phyloP scores from a whole-genome alignment of 1,284 basidiomycete species.

The Boletus smithii region DNA sequence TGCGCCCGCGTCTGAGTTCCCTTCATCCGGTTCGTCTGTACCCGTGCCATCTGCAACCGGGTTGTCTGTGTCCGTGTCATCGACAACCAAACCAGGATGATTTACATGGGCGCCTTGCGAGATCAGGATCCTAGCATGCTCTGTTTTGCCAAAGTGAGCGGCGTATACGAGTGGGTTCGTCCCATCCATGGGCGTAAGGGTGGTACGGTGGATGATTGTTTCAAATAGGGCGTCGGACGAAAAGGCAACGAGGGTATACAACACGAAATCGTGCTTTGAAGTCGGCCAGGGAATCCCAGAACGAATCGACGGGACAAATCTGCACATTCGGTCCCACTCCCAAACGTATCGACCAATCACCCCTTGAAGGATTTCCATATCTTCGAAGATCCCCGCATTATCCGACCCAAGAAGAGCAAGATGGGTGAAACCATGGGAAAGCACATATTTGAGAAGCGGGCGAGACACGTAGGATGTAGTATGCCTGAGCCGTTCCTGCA shows the following conservation, averaged over 20 bases:
- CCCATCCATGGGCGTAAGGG: neutral
- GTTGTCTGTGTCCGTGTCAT: neutral
- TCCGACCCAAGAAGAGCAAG: neutral
- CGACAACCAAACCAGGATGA: neutral
- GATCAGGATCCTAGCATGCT: constrained; percentile 1
- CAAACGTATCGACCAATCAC: neutral
- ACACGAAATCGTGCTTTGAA: constrained; percentile 3
- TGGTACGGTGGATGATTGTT: neutral
- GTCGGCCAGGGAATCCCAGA: constrained; percentile 1
- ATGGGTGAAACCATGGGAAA: constrained; percentile 8
- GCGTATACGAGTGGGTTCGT: constrained; percentile 15
- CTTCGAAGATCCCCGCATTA: neutral
- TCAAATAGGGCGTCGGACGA: neutral
- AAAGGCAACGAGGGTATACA: constrained; percentile 10
- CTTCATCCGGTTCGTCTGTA: neutral
- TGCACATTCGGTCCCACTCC: constrained; percentile 9
- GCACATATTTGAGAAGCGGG: constrained; percentile 8
- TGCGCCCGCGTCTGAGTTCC: neutral
- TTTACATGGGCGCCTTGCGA: neutral
- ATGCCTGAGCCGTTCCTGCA: neutral
- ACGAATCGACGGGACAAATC: neutral
- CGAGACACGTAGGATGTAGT: neutral
- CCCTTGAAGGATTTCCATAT: neutral
- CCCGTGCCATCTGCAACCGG: neutral
- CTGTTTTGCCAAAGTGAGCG: neutral